Percentiles rank a stretch among this genome's conserved stretches.
phyloP scores from a whole-genome alignment of 2,329 filamentous ascomycete species.

The Cladosporium sp. region DNA sequence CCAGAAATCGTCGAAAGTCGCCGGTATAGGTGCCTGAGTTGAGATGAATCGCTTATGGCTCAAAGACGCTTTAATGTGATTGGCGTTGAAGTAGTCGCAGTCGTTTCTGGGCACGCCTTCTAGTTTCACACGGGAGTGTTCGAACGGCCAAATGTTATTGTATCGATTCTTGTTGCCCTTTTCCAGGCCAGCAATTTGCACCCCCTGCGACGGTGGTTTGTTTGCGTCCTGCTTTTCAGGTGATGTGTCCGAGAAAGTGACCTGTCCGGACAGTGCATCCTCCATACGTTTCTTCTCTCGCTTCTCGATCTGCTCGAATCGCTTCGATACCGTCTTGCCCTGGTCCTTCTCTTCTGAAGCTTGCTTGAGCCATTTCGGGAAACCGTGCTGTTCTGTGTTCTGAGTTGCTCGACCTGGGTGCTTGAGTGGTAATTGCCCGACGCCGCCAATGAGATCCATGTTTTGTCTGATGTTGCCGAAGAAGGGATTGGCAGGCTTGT shows the following conservation, averaged over 20 bases:
- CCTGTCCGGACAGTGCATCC: constrained; percentile 63
- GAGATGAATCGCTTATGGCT: constrained; percentile 95
- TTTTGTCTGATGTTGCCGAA: constrained; percentile 96
- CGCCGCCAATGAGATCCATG: constrained; percentile 88
- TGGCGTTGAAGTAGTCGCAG: constrained; percentile 97
- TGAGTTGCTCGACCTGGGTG: constrained; percentile 51
- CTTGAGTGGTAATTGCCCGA: constrained; percentile 70
- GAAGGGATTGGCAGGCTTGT: constrained; percentile 76
- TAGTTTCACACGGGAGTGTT: constrained; percentile 83
- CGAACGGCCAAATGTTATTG: constrained; percentile 96
- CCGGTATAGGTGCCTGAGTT: constrained; percentile 86
- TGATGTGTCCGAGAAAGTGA: constrained; percentile 50
- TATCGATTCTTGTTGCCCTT: constrained; percentile 95
- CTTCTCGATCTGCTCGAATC: constrained; percentile 79
- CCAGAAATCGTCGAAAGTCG: constrained; percentile 97
- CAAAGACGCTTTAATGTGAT: constrained; percentile 71
- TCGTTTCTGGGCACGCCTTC: constrained; percentile 60
- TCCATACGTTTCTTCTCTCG: constrained; percentile 91
- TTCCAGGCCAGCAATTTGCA: constrained; percentile 87
- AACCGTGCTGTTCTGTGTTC: constrained; percentile 40
- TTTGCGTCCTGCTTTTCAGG: constrained; percentile 22
- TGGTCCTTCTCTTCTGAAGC: constrained; percentile 65
- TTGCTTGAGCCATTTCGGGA: constrained; percentile 74
- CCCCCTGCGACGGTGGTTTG: constrained; percentile 26
- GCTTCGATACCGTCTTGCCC: constrained; percentile 75